Conservation (phyloP, 2,329 filamentous ascomycete species). For the Cercospora canescens region DNA sequence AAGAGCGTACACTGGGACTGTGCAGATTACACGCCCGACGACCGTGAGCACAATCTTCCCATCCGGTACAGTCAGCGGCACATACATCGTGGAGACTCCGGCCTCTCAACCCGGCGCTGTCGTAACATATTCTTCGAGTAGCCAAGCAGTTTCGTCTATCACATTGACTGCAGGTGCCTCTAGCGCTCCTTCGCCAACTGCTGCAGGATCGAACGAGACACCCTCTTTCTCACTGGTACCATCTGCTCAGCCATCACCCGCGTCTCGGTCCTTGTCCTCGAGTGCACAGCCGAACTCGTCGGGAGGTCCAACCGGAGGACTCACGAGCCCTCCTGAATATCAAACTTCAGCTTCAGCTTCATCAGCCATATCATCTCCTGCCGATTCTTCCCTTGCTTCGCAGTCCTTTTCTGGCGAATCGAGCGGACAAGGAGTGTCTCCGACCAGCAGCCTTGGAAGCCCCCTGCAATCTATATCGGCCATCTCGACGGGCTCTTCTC, state of each 20-base stretch:
- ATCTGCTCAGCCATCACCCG: neutral
- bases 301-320: neutral
- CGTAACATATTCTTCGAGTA: neutral
- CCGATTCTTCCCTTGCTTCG: neutral
- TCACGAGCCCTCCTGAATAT: neutral
- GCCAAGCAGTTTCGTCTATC: neutral
- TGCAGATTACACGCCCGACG: constrained; percentile 11
- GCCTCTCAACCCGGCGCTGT: neutral
- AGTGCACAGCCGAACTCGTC: neutral
- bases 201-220: neutral
- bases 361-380: neutral
- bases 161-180: too few species aligned
- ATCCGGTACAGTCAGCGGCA: constrained; percentile 4
- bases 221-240: neutral
- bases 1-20: constrained; percentile 8
- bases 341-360: neutral
- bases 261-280: neutral
- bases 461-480: too few species aligned
- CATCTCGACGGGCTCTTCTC: neutral
- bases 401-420: neutral
- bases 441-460: too few species aligned
- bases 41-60: constrained; percentile 16
- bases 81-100: constrained; percentile 10
- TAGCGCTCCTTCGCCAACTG: too few species aligned
- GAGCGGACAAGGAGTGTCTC: neutral